Percentiles rank a stretch among this genome's conserved stretches.
Evolutionary conservation across 495 filamentous ascomycete genomes (phyloP).

Genomic region (Aspergillus haitiensis): DNA sequence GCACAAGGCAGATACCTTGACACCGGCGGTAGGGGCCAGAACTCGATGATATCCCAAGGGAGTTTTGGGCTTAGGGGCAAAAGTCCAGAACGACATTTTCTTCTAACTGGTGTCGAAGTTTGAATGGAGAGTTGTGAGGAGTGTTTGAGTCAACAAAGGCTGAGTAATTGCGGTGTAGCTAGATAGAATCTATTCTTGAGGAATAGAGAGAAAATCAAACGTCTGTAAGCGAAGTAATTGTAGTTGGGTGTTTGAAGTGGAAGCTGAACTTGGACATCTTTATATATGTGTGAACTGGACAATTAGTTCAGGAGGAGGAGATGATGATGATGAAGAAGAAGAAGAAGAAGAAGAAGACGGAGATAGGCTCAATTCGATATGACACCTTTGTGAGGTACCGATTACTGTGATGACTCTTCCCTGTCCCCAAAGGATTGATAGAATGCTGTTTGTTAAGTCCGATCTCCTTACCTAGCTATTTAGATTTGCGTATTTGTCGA

Average conservation of each 20-base stretch:
- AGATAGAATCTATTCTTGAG: no score
- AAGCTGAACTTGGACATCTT: no score
- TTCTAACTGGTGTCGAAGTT: not conserved
- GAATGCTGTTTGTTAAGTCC: not conserved
- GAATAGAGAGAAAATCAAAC: no score
- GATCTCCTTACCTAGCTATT: not conserved
- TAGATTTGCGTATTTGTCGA: not conserved
- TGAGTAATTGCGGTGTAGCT: no score
- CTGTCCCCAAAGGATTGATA: not conserved
- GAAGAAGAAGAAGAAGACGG: no score
- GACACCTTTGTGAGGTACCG: no score
- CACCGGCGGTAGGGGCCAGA: slow-evolving; percentile 15
- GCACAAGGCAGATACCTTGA: slow-evolving; percentile 19
- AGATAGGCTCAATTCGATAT: no score
- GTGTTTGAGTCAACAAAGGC: not conserved
- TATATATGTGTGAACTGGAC: no score
- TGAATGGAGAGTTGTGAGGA: not conserved
- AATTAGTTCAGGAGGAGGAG: no score
- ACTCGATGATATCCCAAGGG: slow-evolving; percentile 20
- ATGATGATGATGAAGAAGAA: no score
- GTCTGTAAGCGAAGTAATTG: no score
- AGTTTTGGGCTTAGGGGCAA: slow-evolving; percentile 17
- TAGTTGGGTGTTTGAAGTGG: no score
- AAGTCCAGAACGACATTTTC: slow-evolving; percentile 18
- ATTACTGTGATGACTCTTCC: not conserved